Percentiles rank a stretch among this genome's conserved stretches.
phyloP scores from a whole-genome alignment of 2,329 filamentous ascomycete genomes.

The Penicillium sp. region DNA sequence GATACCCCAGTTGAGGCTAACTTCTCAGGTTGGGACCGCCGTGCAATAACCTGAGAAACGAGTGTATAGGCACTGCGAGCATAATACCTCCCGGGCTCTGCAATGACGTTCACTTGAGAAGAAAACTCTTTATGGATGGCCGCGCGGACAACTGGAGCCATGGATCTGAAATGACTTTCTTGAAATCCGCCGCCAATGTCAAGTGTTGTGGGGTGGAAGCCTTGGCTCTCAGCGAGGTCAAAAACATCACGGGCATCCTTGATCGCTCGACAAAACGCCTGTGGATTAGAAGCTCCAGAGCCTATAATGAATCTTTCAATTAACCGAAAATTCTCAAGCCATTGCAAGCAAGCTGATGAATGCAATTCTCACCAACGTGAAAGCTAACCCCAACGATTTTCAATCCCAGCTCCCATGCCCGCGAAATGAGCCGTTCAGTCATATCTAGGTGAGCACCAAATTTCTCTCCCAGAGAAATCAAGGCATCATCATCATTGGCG shows the following conservation, averaged over 20 bases:
- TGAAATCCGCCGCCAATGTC: not conserved
- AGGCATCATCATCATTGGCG: not conserved
- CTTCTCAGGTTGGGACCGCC: slow-evolving; percentile 4
- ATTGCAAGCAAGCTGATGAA: no score
- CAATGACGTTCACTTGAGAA: slow-evolving; percentile 18
- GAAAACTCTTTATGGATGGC: not conserved
- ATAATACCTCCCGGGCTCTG: slow-evolving; percentile 32
- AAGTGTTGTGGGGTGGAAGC: not conserved
- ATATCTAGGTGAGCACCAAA: not conserved
- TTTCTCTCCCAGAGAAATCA: not conserved
- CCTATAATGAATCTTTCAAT: not conserved
- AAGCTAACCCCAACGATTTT: not conserved
- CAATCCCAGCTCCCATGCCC: not conserved
- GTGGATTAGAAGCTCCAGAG: not conserved
- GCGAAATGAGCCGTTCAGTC: not conserved
- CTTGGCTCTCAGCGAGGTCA: not conserved
- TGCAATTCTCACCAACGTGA: not conserved
- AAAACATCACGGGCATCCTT: not conserved
- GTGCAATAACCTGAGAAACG: slow-evolving; percentile 25
- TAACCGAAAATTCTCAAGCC: no score
- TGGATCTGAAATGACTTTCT: not conserved
- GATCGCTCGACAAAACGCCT: not conserved
- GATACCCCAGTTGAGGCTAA: slow-evolving; percentile 14
- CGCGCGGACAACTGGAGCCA: not conserved
- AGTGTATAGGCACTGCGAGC: slow-evolving; percentile 29